Base-by-base conservation (phyloP, 345 rosid genomes). In the Arabidopsis suecica region DNA sequence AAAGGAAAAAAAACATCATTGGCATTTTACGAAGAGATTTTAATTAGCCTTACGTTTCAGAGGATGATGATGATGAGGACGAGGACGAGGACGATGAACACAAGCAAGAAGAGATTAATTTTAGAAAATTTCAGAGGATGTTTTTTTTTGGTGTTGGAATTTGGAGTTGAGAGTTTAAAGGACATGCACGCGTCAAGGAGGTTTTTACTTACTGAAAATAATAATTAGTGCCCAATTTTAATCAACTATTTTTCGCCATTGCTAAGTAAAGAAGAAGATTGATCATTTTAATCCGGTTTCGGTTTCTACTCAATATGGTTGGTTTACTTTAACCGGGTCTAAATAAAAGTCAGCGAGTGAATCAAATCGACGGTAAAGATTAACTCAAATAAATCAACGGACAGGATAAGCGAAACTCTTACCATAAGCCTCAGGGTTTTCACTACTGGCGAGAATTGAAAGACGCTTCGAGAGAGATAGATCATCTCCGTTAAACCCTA, bases 181-280 rank as follows among this genome's bases (percentile, higher is more conserved):
- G 81, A 49, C 32, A 71, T 6, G 80, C 72, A 71, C 61, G 76
- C 76, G 80, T 77, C 9, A 57, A 18, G 61, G 60, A 57, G 61
- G 14, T 54, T 25, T 41, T 51, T 10, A 8, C 41, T 4, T 74
- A 56, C 50, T 74, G 71, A 34, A 66, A 49, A 20, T 38, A 18
- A 60, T 28, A 40, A 41, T 25, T 74, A 9, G 6, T 48, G 25
- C 69, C 72, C 80, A 69, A 76, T 30, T 61, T 33, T 71, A 10
- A 77, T 71, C 13, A 68, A 76, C 80, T 77, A 77, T 70, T 77
- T 76, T 77, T 71, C 22, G 68, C 59, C 76, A 38, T 70, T 40
- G 40, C 81, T 71, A 77, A 64, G 76, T 71, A 64, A 71, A 58
- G 79, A 30, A 42, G 41, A 12, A 41, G 40, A 42, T 30, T 37